These are phyloP conservation scores for Tetrahymena thermophila DNA, from an alignment of 73 alveolate genomes.

Conservation along the genomic window DNA sequence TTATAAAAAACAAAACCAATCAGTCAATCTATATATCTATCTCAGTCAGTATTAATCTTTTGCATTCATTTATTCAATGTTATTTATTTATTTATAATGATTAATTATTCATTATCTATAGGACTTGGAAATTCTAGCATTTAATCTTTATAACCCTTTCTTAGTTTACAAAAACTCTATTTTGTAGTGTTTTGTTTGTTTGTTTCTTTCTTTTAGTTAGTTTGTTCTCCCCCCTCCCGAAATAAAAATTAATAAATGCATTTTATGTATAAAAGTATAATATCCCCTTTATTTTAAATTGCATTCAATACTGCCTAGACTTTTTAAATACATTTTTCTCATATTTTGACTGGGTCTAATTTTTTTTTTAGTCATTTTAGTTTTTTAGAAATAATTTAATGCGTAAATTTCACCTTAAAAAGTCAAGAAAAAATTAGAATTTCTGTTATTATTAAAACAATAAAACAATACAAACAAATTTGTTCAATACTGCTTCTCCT, in stretches of 20 bases:
- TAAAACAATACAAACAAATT: not conserved
- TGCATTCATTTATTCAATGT: not conserved
- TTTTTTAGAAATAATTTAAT: not conserved
- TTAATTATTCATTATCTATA: not conserved
- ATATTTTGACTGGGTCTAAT: not conserved
- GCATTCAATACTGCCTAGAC: not conserved
- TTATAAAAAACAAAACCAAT: no score
- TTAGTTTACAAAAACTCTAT: no score
- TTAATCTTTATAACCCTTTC: not conserved
- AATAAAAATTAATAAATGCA: not conserved
- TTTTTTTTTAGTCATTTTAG: not conserved
- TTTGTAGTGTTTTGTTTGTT: not conserved
- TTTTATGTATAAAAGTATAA: not conserved
- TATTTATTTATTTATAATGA: not conserved
- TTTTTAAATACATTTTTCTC: not conserved
- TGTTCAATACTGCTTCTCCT: not conserved
- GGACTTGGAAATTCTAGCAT: not conserved
- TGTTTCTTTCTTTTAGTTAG: not conserved
- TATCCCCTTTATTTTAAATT: not conserved
- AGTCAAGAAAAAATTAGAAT: not conserved
- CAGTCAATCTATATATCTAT: not conserved
- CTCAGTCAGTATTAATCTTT: not conserved
- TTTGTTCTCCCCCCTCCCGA: not conserved
- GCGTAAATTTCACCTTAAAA: not conserved
- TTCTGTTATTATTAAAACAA: not conserved